These are phyloP conservation scores for Ophiostoma himal-ulmi DNA, from an alignment of 2,329 filamentous ascomycete species.

Conservation along the genomic window DNA sequence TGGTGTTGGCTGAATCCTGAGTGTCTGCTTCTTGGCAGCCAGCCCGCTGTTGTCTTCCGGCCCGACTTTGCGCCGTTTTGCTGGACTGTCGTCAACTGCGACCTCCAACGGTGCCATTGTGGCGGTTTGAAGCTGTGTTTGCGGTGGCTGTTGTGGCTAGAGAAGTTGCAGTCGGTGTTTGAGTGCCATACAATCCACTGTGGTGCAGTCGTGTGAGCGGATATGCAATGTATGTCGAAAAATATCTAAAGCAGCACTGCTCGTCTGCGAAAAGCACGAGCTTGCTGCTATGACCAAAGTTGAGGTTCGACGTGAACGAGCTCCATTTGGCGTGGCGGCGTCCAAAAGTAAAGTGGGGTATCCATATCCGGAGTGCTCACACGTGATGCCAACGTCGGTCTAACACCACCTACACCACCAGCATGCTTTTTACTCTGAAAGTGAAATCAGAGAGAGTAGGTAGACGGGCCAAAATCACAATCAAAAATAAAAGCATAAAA, in stretches of 20 bases:
- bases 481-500: not conserved
- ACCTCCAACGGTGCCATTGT: slow-evolving; percentile 21
- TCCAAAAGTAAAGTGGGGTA: not conserved
- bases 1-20: slow-evolving; percentile 11
- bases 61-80: slow-evolving; percentile 20
- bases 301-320: not conserved
- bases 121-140: not conserved
- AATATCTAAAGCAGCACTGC: no score
- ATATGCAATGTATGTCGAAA: no score
- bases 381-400: not conserved
- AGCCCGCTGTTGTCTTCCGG: not conserved
- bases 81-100: slow-evolving; percentile 12
- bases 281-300: not conserved
- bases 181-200: not conserved
- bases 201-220: no score
- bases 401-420: not conserved
- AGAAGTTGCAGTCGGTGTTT: not conserved
- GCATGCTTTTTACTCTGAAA: not conserved
- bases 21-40: not conserved
- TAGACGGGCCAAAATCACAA: not conserved
- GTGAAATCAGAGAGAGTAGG: not conserved
- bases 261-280: not conserved
- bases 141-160: not conserved
- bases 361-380: not conserved
- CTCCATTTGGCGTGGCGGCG: not conserved